Conservation (phyloP, 2,329 filamentous ascomycete genomes). For the Cytospora piceae region DNA sequence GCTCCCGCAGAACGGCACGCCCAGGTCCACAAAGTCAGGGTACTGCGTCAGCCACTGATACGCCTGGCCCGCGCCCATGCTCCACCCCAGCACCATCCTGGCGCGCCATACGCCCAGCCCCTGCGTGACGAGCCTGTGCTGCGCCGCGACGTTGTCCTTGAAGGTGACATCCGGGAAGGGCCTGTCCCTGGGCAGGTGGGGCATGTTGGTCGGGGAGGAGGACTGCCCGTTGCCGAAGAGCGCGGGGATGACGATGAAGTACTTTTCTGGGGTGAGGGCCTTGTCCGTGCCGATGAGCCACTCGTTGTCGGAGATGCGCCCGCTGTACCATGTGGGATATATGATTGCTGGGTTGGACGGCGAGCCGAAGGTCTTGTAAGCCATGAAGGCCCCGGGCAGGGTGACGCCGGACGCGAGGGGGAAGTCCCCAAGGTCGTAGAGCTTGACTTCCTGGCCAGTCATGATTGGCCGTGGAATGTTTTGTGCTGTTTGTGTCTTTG, state of each 20-base stretch:
- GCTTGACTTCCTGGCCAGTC: conserved; percentile 39
- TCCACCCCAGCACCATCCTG: conserved; percentile 56
- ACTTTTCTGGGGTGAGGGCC: conserved; percentile 60
- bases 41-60: conserved; percentile 57
- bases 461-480: conserved; percentile 2
- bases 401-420: conserved; percentile 65
- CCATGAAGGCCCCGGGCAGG: conserved; percentile 68
- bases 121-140: conserved; percentile 47
- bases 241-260: conserved; percentile 55
- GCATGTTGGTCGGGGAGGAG: conserved; percentile 55
- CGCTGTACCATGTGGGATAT: conserved; percentile 75
- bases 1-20: conserved; percentile 54
- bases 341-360: conserved; percentile 66
- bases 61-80: conserved; percentile 58
- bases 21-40: conserved; percentile 51
- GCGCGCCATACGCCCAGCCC: conserved; percentile 47
- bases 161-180: conserved; percentile 52
- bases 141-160: conserved; percentile 56
- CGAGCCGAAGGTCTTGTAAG: conserved; percentile 77
- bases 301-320: conserved; percentile 69
- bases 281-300: conserved; percentile 73
- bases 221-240: conserved; percentile 59
- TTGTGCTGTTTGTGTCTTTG: neutral
- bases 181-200: conserved; percentile 33
- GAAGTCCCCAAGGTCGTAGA: conserved; percentile 67